Evolutionary conservation across 2,329 filamentous ascomycete genomes (phyloP), one percentile per base, ranked within the genome.

Genomic region (Penicillium hesseltinei): DNA sequence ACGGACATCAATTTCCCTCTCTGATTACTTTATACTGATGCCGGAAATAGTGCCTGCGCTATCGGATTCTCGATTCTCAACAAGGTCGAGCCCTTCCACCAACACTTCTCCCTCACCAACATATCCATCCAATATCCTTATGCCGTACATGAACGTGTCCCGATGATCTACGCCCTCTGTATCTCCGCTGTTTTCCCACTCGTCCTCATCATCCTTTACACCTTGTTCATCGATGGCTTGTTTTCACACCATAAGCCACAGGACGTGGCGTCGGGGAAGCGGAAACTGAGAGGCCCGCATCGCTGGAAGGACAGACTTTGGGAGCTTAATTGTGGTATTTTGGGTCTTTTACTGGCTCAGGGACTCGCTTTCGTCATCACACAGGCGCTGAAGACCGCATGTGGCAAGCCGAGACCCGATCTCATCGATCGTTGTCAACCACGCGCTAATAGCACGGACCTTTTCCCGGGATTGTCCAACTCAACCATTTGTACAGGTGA

Each of bases 271-370:
- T 69, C 69, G 10, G 71, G 74, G 49, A 73, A 75, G 60, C 72
- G 72, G 47, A 75, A 71, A 49, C 50, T 77, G 38, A 75, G 73
- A 51, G 74, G 78, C 0, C 80, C 75, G 51, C 83, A 84, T 65
- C 74, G 78, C 39, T 77, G 82, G 63, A 81, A 81, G 65, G 81
- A 84, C 62, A 75, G 83, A 21, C 66, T 85, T n/a, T 86, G 83
- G 83, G 82, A 86, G 69, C 72, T 85, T 65, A 86, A 86, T 64
- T 85, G 83, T 63, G 83, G 83, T 2, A 77, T 85, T 11, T 67
- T 86, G 27, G 83, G 83, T n/a, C 70, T 86, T 56, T 66, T 82
- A 17, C 69, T 85, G 40, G 78, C 81, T 33, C 80, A 83, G 55
- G 80, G 76, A 15, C 71, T 80, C n/a, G 79, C 81, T 0, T 85